A percentile compares a stretch with the other conserved stretches of the same genome.
Conservation (phyloP, 495 filamentous ascomycete genomes). For the Pseudoneurospora amorphoporcata region DNA sequence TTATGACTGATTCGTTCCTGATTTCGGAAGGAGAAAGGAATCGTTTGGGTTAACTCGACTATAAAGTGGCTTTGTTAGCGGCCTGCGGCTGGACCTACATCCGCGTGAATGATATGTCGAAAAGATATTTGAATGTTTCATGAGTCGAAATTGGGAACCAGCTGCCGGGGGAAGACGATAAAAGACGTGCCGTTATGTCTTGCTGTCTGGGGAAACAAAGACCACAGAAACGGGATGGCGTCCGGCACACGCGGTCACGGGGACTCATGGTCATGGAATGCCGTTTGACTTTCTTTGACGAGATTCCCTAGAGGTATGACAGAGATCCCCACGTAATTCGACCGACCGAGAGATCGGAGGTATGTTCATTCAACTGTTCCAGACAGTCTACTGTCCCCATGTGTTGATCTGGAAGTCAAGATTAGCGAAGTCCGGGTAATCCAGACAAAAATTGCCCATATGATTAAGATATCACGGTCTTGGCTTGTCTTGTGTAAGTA, state of each 20-base stretch:
- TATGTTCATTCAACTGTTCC: background rate
- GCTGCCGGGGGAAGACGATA: background rate
- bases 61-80: background rate
- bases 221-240: background rate
- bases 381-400: background rate
- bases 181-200: background rate
- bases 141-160: background rate
- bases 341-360: background rate
- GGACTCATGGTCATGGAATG: background rate
- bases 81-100: background rate
- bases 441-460: background rate
- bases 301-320: background rate
- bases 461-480: background rate
- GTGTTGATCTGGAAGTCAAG: background rate
- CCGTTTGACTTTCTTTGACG: background rate
- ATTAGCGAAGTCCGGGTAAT: background rate
- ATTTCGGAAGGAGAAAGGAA: background rate
- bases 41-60: too few relatives aligned
- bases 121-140: background rate
- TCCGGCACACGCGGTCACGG: background rate
- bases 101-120: background rate
- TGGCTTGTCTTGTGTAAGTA: background rate
- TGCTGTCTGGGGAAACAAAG: background rate
- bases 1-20: background rate
- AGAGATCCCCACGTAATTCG: background rate